Percentiles rank a stretch among this genome's conserved stretches.
phyloP scores from a whole-genome alignment of 768 basidiomycete species.

The Lyophyllum decastes region DNA sequence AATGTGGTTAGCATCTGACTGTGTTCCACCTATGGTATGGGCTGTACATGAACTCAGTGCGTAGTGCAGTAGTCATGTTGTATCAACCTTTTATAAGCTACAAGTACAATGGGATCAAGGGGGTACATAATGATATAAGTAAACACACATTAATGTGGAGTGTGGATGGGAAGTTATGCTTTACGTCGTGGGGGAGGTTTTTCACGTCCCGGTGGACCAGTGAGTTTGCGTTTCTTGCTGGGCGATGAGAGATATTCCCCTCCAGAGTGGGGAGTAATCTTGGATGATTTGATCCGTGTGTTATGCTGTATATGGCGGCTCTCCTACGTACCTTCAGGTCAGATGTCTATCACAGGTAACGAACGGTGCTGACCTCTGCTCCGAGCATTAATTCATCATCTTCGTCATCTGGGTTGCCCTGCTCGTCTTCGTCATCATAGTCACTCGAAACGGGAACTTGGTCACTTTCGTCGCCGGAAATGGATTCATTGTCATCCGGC shows the following conservation, averaged over 20 bases:
- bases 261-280: slow-evolving; percentile 11
- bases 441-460: slow-evolving; percentile 2
- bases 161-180: neutral
- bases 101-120: slow-evolving; percentile 5
- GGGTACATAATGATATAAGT: neutral
- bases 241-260: slow-evolving; percentile 20
- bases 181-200: slow-evolving; percentile 13
- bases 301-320: slow-evolving; percentile 39
- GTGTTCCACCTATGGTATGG: slow-evolving; percentile 4
- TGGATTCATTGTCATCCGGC: slow-evolving; percentile 2
- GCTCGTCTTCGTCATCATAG: slow-evolving; percentile 31
- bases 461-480: slow-evolving; percentile 10
- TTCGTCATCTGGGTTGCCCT: slow-evolving; percentile 38
- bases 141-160: neutral
- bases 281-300: slow-evolving; percentile 18
- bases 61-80: slow-evolving; percentile 10
- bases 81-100: slow-evolving; percentile 9
- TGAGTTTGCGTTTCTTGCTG: slow-evolving; percentile 36
- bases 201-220: slow-evolving; percentile 3
- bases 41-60: slow-evolving; percentile 8
- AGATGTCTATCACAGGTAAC: neutral
- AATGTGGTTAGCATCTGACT: slow-evolving; percentile 10
- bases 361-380: slow-evolving; percentile 42
- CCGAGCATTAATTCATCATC: slow-evolving; percentile 67
- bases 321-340: slow-evolving; percentile 27